Percentiles rank a stretch among this genome's conserved stretches.
These are phyloP conservation scores for Lipomyces mesembrius DNA, from an alignment of 805 yeast species.

Conservation along the genomic window DNA sequence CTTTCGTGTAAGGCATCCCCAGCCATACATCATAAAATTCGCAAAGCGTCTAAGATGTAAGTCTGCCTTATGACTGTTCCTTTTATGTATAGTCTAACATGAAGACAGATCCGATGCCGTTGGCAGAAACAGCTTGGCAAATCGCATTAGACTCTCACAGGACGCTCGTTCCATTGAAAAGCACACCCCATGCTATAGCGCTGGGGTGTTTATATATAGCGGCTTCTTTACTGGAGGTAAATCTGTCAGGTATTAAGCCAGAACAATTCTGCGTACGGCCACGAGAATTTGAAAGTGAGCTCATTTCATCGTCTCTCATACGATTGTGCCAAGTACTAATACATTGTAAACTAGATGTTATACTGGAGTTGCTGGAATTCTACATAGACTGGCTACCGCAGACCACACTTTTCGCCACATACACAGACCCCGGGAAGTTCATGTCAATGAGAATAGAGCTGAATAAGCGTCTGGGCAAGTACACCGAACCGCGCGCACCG, in stretches of 20 bases:
- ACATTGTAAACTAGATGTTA: conserved; percentile 18
- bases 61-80: not conserved
- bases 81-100: not conserved
- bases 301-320: not conserved
- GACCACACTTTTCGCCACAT: conserved; percentile 18
- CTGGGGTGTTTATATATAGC: conserved; percentile 64
- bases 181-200: conserved; percentile 74
- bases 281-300: conserved; percentile 22
- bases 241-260: conserved; percentile 1
- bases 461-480: conserved; percentile 18
- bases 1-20: conserved; percentile 67
- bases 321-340: not conserved
- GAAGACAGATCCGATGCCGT: conserved; percentile 50
- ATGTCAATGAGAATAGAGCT: conserved; percentile 34
- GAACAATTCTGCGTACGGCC: conserved; percentile 13
- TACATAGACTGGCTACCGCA: conserved; percentile 37
- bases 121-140: conserved; percentile 65
- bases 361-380: conserved; percentile 34
- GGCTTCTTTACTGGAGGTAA: conserved; percentile 49
- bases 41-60: conserved; percentile 48
- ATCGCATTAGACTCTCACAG: conserved; percentile 68
- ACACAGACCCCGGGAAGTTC: conserved; percentile 22
- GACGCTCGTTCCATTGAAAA: conserved; percentile 63
- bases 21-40: conserved; percentile 67
- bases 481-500: not conserved